Evolutionary conservation across 305 asterid genomes (phyloP).

Genomic region (Andrographis paniculata): DNA sequence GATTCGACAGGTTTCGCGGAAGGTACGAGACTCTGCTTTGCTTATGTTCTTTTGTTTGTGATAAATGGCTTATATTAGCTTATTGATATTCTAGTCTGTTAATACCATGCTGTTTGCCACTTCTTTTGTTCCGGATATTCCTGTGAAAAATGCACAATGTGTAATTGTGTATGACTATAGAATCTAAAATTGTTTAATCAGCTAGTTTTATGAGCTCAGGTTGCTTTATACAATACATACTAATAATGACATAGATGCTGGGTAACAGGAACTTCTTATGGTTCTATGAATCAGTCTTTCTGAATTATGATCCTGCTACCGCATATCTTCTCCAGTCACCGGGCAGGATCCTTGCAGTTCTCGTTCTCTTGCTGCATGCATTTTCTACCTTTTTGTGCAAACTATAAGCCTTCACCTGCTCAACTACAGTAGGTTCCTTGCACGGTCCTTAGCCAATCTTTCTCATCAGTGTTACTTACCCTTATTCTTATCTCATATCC

Average conservation of each 20-base stretch:
- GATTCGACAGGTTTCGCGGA: slow-evolving; percentile 83
- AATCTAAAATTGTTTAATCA: no score
- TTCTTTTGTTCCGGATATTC: no score
- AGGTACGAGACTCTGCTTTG: slow-evolving; percentile 37
- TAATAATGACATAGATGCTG: neutral
- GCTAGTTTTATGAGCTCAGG: neutral
- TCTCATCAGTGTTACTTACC: neutral
- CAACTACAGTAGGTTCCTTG: neutral
- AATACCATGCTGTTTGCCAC: no score
- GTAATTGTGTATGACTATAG: no score
- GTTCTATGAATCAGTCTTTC: neutral
- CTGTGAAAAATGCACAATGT: no score
- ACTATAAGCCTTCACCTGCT: neutral
- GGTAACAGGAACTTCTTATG: neutral
- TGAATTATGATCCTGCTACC: neutral
- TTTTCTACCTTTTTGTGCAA: slow-evolving; percentile 1
- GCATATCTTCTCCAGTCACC: neutral
- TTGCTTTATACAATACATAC: neutral
- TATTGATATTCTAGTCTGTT: slow-evolving; percentile 6
- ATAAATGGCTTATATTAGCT: slow-evolving; percentile 3
- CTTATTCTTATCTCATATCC: neutral
- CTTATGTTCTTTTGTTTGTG: slow-evolving; percentile 3
- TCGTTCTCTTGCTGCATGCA: neutral
- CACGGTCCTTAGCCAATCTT: neutral
- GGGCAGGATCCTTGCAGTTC: neutral